phyloP scores from a whole-genome alignment of 768 basidiomycete species.

The Lactarius sp. region DNA sequence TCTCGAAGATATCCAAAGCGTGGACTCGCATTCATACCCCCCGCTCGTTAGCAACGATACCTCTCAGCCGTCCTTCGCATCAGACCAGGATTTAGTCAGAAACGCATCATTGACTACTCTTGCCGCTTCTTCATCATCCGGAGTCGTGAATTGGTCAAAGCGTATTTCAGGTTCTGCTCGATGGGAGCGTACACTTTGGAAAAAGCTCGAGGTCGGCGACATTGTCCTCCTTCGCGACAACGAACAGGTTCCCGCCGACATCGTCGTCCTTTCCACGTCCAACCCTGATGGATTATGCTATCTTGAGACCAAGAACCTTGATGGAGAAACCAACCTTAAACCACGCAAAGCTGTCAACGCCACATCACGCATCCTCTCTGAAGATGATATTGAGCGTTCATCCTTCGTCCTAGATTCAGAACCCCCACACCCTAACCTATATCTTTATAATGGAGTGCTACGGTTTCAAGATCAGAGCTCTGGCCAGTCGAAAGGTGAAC shows the following conservation, averaged over 20 bases:
- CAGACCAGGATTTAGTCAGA: conserved; percentile 8
- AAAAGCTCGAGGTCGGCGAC: conserved; percentile 98
- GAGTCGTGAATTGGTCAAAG: conserved; percentile 79
- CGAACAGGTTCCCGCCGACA: conserved; percentile 95
- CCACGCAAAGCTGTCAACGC: conserved; percentile 71
- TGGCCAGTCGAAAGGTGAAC: conserved; percentile 55
- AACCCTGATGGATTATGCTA: conserved; percentile 91
- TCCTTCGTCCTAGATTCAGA: conserved; percentile 90
- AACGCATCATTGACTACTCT: conserved; percentile 10
- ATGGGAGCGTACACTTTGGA: conserved; percentile 98
- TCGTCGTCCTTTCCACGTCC: conserved; percentile 87
- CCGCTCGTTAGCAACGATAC: conserved; percentile 19
- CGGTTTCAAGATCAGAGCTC: conserved; percentile 56
- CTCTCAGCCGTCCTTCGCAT: conserved; percentile 17
- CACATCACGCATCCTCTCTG: conserved; percentile 68
- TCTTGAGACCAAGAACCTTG: conserved; percentile 96
- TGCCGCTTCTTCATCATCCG: conserved; percentile 31
- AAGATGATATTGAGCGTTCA: conserved; percentile 87
- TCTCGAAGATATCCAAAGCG: conserved; percentile 35
- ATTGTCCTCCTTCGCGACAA: conserved; percentile 86
- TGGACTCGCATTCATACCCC: conserved; percentile 29
- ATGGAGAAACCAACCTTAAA: conserved; percentile 97
- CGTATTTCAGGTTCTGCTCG: conserved; percentile 63
- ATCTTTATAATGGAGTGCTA: conserved; percentile 82
- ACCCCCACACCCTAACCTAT: conserved; percentile 89